Conservation (phyloP, 495 filamentous ascomycete species). For the Pyronema omphalodes region DNA sequence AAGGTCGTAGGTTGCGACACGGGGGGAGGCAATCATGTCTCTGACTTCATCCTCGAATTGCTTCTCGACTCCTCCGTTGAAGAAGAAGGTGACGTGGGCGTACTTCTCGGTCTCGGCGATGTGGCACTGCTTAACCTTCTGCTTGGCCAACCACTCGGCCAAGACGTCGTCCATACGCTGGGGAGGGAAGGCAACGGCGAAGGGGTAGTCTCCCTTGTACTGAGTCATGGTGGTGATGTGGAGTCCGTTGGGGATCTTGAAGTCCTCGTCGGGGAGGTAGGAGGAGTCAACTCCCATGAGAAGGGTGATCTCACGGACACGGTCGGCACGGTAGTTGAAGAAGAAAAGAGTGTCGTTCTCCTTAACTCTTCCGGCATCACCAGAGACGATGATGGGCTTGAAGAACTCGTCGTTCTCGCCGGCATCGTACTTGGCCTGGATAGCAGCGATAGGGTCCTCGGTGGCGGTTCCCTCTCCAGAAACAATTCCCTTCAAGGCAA, state of each 20-base stretch:
- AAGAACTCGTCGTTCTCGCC: slow-evolving; percentile 92
- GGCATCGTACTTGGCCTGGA: slow-evolving; percentile 72
- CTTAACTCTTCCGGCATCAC: slow-evolving; percentile 65
- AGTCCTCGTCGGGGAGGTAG: slow-evolving; percentile 76
- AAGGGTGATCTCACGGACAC: slow-evolving; percentile 91
- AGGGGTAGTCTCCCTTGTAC: slow-evolving; percentile 91
- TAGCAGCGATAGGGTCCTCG: slow-evolving; percentile 65
- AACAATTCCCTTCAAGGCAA: slow-evolving; percentile 73
- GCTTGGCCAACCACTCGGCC: slow-evolving; percentile 82
- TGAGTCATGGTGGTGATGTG: slow-evolving; percentile 93
- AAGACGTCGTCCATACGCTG: slow-evolving; percentile 94
- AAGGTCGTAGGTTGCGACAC: slow-evolving; percentile 87
- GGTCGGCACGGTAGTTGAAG: slow-evolving; percentile 99
- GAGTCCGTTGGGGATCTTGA: slow-evolving; percentile 62
- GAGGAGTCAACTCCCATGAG: slow-evolving; percentile 83
- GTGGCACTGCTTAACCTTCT: slow-evolving; percentile 79
- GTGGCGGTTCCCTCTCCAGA: slow-evolving; percentile 70
- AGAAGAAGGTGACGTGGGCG: slow-evolving; percentile 61
- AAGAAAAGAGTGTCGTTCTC: slow-evolving; percentile 92
- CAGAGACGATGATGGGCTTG: slow-evolving; percentile 88
- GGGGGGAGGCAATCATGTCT: slow-evolving; percentile 52
- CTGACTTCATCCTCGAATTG: slow-evolving; percentile 79
- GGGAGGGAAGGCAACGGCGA: slow-evolving; percentile 81
- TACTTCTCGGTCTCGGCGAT: slow-evolving; percentile 98
- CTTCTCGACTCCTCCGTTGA: slow-evolving; percentile 97